Evolutionary conservation across 2,329 filamentous ascomycete genomes (phyloP).

Genomic region (Penicillium hesseltinei): DNA sequence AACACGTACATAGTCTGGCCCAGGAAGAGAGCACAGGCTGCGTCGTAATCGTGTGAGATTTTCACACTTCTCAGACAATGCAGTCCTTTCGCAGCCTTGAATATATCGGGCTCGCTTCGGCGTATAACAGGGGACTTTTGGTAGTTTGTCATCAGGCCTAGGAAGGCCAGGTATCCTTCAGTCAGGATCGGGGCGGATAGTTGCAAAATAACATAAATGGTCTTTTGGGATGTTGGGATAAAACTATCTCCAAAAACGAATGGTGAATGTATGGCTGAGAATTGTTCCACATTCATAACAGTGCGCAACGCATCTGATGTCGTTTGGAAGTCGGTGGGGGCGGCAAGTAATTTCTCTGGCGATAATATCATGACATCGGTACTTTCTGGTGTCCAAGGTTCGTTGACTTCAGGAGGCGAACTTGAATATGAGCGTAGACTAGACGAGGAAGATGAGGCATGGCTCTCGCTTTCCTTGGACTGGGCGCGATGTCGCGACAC

Average conservation of each 20-base stretch:
- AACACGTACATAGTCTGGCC: slow-evolving; percentile 31
- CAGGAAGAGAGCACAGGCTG: slow-evolving; percentile 24
- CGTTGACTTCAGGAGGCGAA: slow-evolving; percentile 3
- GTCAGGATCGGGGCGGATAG: slow-evolving; percentile 19
- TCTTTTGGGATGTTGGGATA: slow-evolving; percentile 15
- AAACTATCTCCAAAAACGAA: slow-evolving; percentile 22
- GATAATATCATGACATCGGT: slow-evolving; percentile 5
- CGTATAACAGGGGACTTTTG: slow-evolving; percentile 23
- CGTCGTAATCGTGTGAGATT: slow-evolving; percentile 24
- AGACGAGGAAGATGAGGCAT: slow-evolving; percentile 8
- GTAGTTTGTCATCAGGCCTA: slow-evolving; percentile 24
- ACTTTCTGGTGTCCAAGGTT: slow-evolving; percentile 3
- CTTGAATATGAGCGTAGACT: slow-evolving; percentile 9
- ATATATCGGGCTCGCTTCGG: slow-evolving; percentile 19
- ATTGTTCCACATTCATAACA: slow-evolving; percentile 20
- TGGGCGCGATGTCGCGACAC: slow-evolving; percentile 5
- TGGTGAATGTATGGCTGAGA: slow-evolving; percentile 22
- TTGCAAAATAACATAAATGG: slow-evolving; percentile 18
- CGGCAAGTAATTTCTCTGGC: slow-evolving; percentile 20
- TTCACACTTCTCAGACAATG: slow-evolving; percentile 20
- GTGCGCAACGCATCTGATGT: slow-evolving; percentile 20
- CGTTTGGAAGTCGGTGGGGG: slow-evolving; percentile 13
- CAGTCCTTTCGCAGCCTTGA: slow-evolving; percentile 21
- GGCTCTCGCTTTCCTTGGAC: slow-evolving; percentile 4
- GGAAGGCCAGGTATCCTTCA: slow-evolving; percentile 25